Evolutionary conservation across 2,329 filamentous ascomycete species (phyloP).

Genomic region (Neofusicoccum umdonicola): DNA sequence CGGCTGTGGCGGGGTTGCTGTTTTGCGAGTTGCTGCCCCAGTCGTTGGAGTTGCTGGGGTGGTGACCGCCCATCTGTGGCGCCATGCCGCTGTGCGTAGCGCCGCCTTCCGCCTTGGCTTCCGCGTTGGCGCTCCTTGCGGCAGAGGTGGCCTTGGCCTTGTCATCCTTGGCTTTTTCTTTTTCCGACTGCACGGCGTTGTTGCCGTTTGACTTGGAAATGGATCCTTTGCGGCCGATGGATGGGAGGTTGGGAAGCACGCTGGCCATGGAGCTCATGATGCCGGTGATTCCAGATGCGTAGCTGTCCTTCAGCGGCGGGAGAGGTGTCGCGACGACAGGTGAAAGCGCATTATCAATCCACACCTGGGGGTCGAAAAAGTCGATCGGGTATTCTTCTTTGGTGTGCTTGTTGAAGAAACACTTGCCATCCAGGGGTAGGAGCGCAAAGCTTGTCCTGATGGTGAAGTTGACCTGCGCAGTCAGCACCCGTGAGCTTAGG

Average conservation of each 20-base stretch:
- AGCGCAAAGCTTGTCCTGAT: constrained; percentile 83
- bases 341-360: constrained; percentile 75
- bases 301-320: constrained; percentile 49
- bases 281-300: constrained; percentile 43
- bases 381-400: constrained; percentile 78
- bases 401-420: constrained; percentile 81
- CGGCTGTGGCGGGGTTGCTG: constrained; percentile 35
- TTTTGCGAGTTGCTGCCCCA: not conserved
- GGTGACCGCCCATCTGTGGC: constrained; percentile 46
- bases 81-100: constrained; percentile 39
- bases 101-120: constrained; percentile 25
- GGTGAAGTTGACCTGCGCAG: constrained; percentile 89
- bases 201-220: constrained; percentile 39
- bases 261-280: constrained; percentile 49
- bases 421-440: constrained; percentile 80
- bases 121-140: constrained; percentile 24
- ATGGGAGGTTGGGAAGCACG: constrained; percentile 40
- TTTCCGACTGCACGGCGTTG: not conserved
- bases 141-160: constrained; percentile 19
- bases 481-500: constrained; percentile 83
- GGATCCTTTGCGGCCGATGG: constrained; percentile 29
- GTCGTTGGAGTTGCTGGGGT: not conserved
- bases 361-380: constrained; percentile 76
- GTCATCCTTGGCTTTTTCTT: constrained; percentile 21
- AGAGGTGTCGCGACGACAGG: constrained; percentile 72